Conservation (phyloP, 768 basidiomycete genomes). For the Chalciporus chontae region DNA sequence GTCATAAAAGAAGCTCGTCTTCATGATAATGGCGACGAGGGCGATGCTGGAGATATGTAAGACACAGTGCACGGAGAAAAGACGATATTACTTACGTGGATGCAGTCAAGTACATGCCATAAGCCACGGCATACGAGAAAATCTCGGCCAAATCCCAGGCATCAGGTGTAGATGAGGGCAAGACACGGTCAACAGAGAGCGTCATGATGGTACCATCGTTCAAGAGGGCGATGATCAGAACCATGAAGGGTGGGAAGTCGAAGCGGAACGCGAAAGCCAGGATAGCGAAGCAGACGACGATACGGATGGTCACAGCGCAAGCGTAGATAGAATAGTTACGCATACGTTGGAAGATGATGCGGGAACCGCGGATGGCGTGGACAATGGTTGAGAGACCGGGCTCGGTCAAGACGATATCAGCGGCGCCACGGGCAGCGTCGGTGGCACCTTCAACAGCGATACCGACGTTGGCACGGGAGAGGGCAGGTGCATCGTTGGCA, state of each 20-base stretch:
- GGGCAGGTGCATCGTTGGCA: slow-evolving; percentile 97
- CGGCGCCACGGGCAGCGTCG: slow-evolving; percentile 96
- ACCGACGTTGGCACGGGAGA: slow-evolving; percentile 98
- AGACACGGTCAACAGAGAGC: slow-evolving; percentile 89
- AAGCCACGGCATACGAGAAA: slow-evolving; percentile 92
- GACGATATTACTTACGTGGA: slow-evolving; percentile 66
- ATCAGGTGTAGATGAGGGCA: slow-evolving; percentile 90
- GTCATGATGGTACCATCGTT: slow-evolving; percentile 99
- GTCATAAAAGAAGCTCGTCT: slow-evolving; percentile 86
- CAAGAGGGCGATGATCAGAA: slow-evolving; percentile 93
- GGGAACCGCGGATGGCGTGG: slow-evolving; percentile 96
- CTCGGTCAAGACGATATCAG: slow-evolving; percentile 96
- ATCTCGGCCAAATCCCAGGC: slow-evolving; percentile 97
- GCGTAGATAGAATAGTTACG: slow-evolving; percentile 98
- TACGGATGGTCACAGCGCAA: slow-evolving; percentile 96
- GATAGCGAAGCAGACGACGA: slow-evolving; percentile 95
- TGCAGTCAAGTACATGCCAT: slow-evolving; percentile 88
- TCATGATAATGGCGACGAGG: slow-evolving; percentile 78
- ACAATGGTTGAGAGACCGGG: slow-evolving; percentile 99
- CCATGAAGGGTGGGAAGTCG: slow-evolving; percentile 99
- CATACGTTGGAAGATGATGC: slow-evolving; percentile 99
- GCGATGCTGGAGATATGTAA: slow-evolving; percentile 48
- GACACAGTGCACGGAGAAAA: slow-evolving; percentile 8
- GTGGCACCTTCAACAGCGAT: slow-evolving; percentile 99
- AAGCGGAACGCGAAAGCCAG: slow-evolving; percentile 95